Conservation (phyloP, 1,284 basidiomycete genomes). For the Ceratobasidium papillatum region DNA sequence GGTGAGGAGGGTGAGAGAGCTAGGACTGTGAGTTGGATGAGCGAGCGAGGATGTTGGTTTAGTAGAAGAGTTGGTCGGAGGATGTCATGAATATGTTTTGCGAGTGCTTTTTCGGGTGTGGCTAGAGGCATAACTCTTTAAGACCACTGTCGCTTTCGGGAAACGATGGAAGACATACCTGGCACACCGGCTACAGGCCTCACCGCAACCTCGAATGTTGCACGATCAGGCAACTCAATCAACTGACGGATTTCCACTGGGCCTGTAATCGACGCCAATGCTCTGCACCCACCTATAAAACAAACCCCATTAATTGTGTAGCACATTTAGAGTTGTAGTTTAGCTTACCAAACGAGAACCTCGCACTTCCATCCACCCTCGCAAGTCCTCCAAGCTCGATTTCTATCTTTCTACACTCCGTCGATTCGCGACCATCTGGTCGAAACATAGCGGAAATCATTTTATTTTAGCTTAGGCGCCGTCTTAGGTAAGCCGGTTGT, state of each 20-base stretch:
- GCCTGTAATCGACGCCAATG: slow-evolving; percentile 74
- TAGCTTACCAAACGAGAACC: slow-evolving; percentile 66
- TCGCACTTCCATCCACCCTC: slow-evolving; percentile 71
- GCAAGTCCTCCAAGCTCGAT: slow-evolving; percentile 54
- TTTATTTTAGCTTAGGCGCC: slow-evolving; percentile 2
- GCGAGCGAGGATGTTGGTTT: slow-evolving; percentile 68
- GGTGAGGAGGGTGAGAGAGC: slow-evolving; percentile 57
- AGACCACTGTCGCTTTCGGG: not conserved
- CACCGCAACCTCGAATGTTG: slow-evolving; percentile 73
- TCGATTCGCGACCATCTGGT: slow-evolving; percentile 32
- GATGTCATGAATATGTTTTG: slow-evolving; percentile 43
- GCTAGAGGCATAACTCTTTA: slow-evolving; percentile 30
- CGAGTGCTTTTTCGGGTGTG: slow-evolving; percentile 44
- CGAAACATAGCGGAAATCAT: slow-evolving; percentile 20
- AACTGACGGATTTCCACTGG: slow-evolving; percentile 72
- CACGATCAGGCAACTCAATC: slow-evolving; percentile 71
- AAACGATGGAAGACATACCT: slow-evolving; percentile 47
- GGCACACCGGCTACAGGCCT: slow-evolving; percentile 72
- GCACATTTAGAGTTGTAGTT: not conserved
- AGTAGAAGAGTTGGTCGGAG: slow-evolving; percentile 66
- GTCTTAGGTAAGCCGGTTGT: slow-evolving; percentile 12
- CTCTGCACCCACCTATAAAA: slow-evolving; percentile 57
- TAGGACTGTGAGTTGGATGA: slow-evolving; percentile 76
- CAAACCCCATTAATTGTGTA: not conserved
- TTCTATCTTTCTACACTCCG: slow-evolving; percentile 38